A percentile compares a stretch with the other conserved stretches of the same genome.
These are phyloP conservation scores for Clonostachys chloroleuca DNA, from an alignment of 2,329 filamentous ascomycete species.

Conservation along the genomic window DNA sequence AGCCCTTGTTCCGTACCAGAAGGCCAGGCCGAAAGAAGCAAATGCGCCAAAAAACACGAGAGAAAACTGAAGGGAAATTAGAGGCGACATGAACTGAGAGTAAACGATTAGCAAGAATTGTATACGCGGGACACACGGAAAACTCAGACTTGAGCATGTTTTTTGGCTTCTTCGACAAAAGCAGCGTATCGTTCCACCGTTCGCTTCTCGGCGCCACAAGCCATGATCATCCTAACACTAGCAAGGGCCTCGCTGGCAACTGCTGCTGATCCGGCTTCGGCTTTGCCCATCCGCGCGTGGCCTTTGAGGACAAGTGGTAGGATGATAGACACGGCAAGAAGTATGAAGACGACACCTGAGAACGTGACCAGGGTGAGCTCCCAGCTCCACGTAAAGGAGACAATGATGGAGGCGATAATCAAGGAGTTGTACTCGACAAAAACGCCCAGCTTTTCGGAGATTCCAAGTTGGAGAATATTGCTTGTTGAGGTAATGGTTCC, in stretches of 20 bases:
- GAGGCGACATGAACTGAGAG: constrained; percentile 37
- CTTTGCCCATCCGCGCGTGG: constrained; percentile 26
- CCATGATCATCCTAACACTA: constrained; percentile 57
- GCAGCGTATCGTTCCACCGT: constrained; percentile 47
- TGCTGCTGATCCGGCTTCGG: constrained; percentile 53
- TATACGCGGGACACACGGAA: too few relatives aligned
- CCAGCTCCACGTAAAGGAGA: constrained; percentile 56
- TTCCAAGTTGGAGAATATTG: constrained; percentile 60
- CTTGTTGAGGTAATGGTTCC: constrained; percentile 60
- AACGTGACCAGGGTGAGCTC: constrained; percentile 53
- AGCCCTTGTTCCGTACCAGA: constrained; percentile 58
- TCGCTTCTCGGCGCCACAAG: constrained; percentile 55
- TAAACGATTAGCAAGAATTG: too few relatives aligned
- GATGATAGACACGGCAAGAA: constrained; percentile 38
- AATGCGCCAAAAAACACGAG: constrained; percentile 51
- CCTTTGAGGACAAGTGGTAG: constrained; percentile 53
- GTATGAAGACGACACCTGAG: constrained; percentile 51
- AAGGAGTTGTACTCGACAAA: constrained; percentile 52
- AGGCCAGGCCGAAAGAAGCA: constrained; percentile 49
- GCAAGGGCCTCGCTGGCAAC: constrained; percentile 58
- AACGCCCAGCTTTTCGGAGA: constrained; percentile 58
- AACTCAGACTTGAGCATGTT: constrained; percentile 24
- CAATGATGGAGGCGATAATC: constrained; percentile 45
- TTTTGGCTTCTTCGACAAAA: constrained; percentile 50
- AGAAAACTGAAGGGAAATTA: constrained; percentile 48